These are phyloP conservation scores for Colletotrichum liaoningense DNA, from an alignment of 2,329 filamentous ascomycete species.

Conservation along the genomic window DNA sequence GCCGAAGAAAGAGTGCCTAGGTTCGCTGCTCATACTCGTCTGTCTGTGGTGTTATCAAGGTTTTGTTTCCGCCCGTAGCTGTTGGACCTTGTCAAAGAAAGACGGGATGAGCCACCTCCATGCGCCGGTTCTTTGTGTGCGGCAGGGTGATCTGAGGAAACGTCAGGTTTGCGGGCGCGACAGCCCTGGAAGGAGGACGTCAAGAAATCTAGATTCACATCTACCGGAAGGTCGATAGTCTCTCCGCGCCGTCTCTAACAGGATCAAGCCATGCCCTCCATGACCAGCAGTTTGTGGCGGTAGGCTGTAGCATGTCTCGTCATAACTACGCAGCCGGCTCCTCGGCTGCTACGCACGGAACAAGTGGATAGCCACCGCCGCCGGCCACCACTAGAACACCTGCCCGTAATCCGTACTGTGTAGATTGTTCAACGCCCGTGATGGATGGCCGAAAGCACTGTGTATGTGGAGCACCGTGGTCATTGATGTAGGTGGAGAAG, in stretches of 20 bases:
- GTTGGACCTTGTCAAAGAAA: background rate
- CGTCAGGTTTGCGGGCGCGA: background rate
- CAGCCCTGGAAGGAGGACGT: background rate
- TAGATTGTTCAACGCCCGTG: background rate
- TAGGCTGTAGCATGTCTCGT: constrained; percentile 3
- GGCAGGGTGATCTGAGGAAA: constrained; percentile 1
- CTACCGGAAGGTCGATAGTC: background rate
- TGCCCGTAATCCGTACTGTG: too few species aligned
- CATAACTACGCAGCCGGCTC: constrained; percentile 12
- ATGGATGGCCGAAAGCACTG: background rate
- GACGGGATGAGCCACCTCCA: constrained; percentile 30
- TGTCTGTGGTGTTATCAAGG: constrained; percentile 4
- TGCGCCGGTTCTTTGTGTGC: constrained; percentile 30
- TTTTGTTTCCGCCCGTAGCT: constrained; percentile 5
- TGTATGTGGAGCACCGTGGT: background rate
- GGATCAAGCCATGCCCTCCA: constrained; percentile 5
- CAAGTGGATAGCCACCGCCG: constrained; percentile 5
- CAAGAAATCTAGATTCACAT: constrained; percentile 18
- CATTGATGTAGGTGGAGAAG: background rate
- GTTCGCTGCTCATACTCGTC: background rate
- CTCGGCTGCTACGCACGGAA: constrained; percentile 10
- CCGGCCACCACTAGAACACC: background rate
- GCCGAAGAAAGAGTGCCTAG: background rate
- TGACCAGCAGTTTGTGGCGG: background rate
- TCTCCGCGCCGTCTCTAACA: constrained; percentile 20